phyloP scores from a whole-genome alignment of 257 asterid species.

The Scutellaria baicalensis region DNA sequence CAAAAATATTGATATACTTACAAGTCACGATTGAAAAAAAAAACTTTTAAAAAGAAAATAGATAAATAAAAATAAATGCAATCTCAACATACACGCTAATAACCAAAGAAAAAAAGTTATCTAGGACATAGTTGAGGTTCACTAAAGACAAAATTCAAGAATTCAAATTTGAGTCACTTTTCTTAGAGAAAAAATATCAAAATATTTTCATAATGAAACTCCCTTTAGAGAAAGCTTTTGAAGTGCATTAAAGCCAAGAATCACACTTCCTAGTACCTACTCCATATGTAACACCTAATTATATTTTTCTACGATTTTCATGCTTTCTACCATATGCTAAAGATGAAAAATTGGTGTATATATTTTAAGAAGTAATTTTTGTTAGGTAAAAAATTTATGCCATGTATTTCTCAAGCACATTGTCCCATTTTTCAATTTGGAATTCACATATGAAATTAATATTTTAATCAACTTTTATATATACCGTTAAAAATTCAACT shows the following conservation, averaged over 20 bases:
- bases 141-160: conserved; percentile 8
- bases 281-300: neutral
- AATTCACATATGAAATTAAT: neutral
- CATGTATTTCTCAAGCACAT: neutral
- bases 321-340: neutral
- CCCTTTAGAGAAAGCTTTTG: neutral
- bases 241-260: neutral
- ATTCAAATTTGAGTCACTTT: neutral
- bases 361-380: neutral
- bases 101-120: neutral
- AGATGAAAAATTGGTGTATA: neutral
- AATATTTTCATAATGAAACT: neutral
- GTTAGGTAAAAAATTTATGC: neutral
- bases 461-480: no score
- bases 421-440: neutral
- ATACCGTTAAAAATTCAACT: no score
- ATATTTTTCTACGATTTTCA: neutral
- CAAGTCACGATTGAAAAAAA: neutral
- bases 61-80: neutral
- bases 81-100: neutral
- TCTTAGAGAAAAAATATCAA: neutral
- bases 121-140: conserved; percentile 4
- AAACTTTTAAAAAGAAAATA: neutral
- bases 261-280: neutral
- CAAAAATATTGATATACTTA: no score